phyloP scores from a whole-genome alignment of 2,329 filamentous ascomycete genomes.

The Aspergillus ochraceoroseus region DNA sequence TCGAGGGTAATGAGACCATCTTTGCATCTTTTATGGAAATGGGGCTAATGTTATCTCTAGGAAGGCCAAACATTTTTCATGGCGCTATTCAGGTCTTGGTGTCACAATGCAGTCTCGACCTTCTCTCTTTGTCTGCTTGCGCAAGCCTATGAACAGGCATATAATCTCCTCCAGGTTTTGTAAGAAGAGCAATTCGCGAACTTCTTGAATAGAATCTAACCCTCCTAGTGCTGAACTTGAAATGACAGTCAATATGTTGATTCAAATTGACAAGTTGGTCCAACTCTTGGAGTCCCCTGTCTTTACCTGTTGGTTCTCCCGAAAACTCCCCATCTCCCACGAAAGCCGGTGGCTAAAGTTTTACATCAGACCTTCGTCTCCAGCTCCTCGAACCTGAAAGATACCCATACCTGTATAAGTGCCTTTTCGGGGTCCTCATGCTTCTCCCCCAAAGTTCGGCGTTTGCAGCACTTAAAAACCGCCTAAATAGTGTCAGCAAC shows the following conservation, averaged over 20 bases:
- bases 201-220: conserved; percentile 21
- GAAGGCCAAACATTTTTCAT: conserved; percentile 96
- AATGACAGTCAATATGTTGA: conserved; percentile 98
- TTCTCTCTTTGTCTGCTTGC: conserved; percentile 93
- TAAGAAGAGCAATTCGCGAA: conserved; percentile 48
- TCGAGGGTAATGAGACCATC: conserved; percentile 57
- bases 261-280: conserved; percentile 97
- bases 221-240: conserved; percentile 78
- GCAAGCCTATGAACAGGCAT: conserved; percentile 96
- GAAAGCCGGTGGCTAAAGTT: conserved; percentile 10
- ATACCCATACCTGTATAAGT: conserved; percentile 94
- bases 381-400: conserved; percentile 93
- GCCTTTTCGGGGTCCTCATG: conserved; percentile 94
- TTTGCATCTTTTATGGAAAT: neutral
- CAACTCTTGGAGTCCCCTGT: conserved; percentile 95
- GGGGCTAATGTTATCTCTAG: conserved; percentile 40
- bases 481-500: conserved; percentile 92
- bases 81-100: conserved; percentile 92
- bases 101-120: conserved; percentile 94
- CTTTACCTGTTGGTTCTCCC: conserved; percentile 73
- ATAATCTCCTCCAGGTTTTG: conserved; percentile 94
- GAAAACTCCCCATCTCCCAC: neutral
- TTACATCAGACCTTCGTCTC: conserved; percentile 74
- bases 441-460: conserved; percentile 96
- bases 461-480: conserved; percentile 93